phyloP scores from a whole-genome alignment of 1,284 basidiomycete species.

The Fomitopsis betulina region DNA sequence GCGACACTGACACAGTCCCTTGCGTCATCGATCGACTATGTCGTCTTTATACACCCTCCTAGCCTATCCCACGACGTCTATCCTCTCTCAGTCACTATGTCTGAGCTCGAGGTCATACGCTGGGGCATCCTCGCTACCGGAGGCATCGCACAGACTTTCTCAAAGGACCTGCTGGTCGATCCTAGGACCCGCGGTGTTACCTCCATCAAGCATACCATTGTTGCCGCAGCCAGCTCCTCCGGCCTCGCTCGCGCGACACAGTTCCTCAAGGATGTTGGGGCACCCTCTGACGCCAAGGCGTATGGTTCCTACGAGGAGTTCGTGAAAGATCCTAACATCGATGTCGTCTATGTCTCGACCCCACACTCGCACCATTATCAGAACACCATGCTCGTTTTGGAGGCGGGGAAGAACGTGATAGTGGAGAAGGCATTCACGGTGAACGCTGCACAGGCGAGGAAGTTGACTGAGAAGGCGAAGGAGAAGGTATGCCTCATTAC shows the following conservation, averaged over 20 bases:
- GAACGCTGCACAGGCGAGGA: neutral
- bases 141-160: neutral
- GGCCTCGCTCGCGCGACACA: neutral
- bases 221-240: neutral
- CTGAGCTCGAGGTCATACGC: neutral
- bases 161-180: neutral
- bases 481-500: neutral
- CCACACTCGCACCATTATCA: conserved; percentile 3
- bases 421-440: conserved; percentile 1
- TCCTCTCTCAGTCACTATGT: neutral
- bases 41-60: neutral
- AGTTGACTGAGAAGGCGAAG: neutral
- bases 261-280: neutral
- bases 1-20: neutral
- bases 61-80: neutral
- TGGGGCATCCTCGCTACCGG: conserved; percentile 1
- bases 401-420: neutral
- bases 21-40: neutral
- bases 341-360: neutral
- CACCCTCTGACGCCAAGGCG: neutral
- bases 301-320: conserved; percentile 1
- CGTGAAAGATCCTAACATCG: neutral
- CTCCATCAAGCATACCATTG: neutral
- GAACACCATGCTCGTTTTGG: neutral
- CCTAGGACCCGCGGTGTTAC: neutral